Evolutionary conservation across 352 stramenopile species (phyloP).

Genomic region (Phytophthora colocasiae): DNA sequence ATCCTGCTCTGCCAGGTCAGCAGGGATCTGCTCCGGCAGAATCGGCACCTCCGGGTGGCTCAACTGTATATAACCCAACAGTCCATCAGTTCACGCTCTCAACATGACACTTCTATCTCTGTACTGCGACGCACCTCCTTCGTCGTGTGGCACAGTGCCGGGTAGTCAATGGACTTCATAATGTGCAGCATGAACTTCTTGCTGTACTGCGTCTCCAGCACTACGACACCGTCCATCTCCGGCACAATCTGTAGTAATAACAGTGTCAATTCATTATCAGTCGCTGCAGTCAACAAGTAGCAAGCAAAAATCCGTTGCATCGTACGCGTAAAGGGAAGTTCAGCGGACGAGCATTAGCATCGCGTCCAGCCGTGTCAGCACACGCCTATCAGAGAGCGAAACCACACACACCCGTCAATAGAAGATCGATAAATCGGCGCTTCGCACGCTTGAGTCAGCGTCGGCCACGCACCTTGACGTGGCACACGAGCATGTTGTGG

Average conservation of each 20-base stretch:
- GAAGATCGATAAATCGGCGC: background rate
- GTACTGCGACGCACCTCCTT: conserved; percentile 58
- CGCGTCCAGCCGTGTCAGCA: conserved; percentile 72
- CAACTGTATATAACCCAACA: conserved; percentile 42
- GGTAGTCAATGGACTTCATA: conserved; percentile 89
- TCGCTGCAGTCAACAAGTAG: background rate
- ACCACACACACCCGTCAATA: conserved; percentile 8
- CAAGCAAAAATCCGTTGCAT: background rate
- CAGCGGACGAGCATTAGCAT: conserved; percentile 62
- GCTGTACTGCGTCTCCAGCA: conserved; percentile 81
- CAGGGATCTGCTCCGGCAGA: conserved; percentile 69
- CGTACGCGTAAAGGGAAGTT: conserved; percentile 84
- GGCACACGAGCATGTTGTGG: conserved; percentile 90
- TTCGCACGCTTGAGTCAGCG: background rate
- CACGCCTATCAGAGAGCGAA: conserved; percentile 52
- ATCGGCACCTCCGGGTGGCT: conserved; percentile 83
- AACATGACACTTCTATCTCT: background rate
- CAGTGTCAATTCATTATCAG: conserved; percentile 1
- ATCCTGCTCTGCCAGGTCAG: conserved; percentile 63
- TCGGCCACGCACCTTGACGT: conserved; percentile 65
- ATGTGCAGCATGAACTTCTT: conserved; percentile 90
- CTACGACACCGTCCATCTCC: conserved; percentile 79
- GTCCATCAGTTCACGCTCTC: background rate
- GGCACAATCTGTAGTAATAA: conserved; percentile 64
- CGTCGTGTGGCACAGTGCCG: conserved; percentile 73